Evolutionary conservation across 345 rosid species (phyloP).

Genomic region (Balakata baccata): DNA sequence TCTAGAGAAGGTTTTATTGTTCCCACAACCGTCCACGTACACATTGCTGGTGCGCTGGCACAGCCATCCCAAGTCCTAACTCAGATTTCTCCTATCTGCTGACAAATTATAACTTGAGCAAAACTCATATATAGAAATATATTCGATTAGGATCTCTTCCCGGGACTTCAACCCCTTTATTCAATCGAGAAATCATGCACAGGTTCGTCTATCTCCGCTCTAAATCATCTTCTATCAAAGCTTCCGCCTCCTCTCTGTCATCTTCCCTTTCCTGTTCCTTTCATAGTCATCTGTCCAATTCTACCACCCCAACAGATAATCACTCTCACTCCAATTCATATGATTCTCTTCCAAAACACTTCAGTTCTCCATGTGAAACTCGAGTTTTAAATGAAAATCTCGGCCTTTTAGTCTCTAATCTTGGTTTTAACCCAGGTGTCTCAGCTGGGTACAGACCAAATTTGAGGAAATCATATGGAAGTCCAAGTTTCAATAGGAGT

Average conservation of each 20-base stretch:
- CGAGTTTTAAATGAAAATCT: slow-evolving; percentile 23
- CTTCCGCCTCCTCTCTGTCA: slow-evolving; percentile 5
- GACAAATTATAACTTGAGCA: neutral
- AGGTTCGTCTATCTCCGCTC: slow-evolving; percentile 32
- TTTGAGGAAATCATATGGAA: slow-evolving; percentile 14
- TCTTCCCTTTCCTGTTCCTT: slow-evolving; percentile 12
- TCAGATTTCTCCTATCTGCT: neutral
- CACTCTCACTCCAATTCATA: slow-evolving; percentile 9
- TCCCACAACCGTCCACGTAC: too few species aligned
- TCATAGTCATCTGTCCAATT: slow-evolving; percentile 14
- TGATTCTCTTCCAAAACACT: slow-evolving; percentile 18
- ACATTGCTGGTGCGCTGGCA: too few species aligned
- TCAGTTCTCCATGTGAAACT: slow-evolving; percentile 9
- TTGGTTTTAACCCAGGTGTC: slow-evolving; percentile 11
- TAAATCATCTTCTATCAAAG: slow-evolving; percentile 20
- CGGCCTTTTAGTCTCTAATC: slow-evolving; percentile 22
- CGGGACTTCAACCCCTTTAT: neutral
- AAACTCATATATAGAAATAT: neutral
- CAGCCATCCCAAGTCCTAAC: neutral
- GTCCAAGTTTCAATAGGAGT: slow-evolving; percentile 30
- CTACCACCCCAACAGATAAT: neutral
- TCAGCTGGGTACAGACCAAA: slow-evolving; percentile 36
- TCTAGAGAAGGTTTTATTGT: too few species aligned
- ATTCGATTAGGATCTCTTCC: neutral
- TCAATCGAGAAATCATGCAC: slow-evolving; percentile 36